Evolutionary conservation across 2,329 filamentous ascomycete species (phyloP).

Genomic region (Cercospora sp.): DNA sequence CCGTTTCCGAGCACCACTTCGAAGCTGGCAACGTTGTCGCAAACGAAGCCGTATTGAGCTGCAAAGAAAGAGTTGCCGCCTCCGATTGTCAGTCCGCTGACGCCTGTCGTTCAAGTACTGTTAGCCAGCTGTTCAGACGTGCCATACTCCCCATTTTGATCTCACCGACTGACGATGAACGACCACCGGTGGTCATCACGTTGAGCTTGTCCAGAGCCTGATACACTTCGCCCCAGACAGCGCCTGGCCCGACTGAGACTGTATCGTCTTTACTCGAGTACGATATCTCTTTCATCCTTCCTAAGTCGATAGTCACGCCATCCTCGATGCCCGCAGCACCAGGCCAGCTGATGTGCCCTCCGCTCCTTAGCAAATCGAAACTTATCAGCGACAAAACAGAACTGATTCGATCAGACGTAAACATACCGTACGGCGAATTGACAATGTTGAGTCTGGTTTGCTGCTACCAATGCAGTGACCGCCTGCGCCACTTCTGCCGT

Average conservation of each 20-base stretch:
- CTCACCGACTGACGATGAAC: constrained; percentile 27
- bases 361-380: constrained; percentile 11
- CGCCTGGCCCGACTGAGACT: constrained; percentile 40
- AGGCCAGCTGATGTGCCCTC: constrained; percentile 29
- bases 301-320: constrained; percentile 32
- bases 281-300: constrained; percentile 21
- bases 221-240: constrained; percentile 24
- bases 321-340: constrained; percentile 29
- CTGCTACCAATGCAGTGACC: constrained; percentile 18
- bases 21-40: constrained; percentile 33
- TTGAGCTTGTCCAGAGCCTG: constrained; percentile 16
- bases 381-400: not conserved
- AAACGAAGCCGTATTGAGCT: constrained; percentile 29
- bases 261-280: constrained; percentile 20
- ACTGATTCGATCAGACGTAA: not conserved
- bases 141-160: not conserved
- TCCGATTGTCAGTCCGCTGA: constrained; percentile 33
- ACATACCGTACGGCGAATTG: constrained; percentile 26
- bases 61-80: constrained; percentile 36
- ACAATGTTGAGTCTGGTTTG: constrained; percentile 22
- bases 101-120: constrained; percentile 9
- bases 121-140: not conserved
- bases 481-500: constrained; percentile 14
- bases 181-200: constrained; percentile 26
- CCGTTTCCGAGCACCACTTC: constrained; percentile 33